Evolutionary conservation across 1,284 basidiomycete species (phyloP), one percentile per base, ranked within the genome.

Genomic region (Rhodotorula sp.): DNA sequence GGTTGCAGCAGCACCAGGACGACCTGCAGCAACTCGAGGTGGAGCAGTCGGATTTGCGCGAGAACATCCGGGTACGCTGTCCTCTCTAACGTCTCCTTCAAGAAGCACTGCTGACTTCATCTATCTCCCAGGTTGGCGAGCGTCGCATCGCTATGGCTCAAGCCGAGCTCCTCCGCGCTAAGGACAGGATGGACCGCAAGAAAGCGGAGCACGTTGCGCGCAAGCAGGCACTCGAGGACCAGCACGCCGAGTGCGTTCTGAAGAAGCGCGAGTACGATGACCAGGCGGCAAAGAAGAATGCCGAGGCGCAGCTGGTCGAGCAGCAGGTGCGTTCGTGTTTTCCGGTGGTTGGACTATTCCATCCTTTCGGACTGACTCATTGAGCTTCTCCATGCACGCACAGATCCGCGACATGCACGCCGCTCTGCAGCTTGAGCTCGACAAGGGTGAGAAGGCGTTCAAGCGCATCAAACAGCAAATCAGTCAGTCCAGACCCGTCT

Each of bases 401-500:
- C 63, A 74, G 73, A 74, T 74, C 40, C 70, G 71, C 11, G 58
- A 52, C 7, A 66, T 74, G 58, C 68, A 69, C 34, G 44, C 40
- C 1, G 62, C 57, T 16, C 31, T 70, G 6, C 68, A 72, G 16
- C 40, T 47, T 7, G 73, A 74, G 59, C 66, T 74, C n/a, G 71
- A 74, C 20, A 64, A 67, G 26, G 70, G 70, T 40, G 70, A 70
- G 60, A 68, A 62, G 59, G 73, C 67, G 22, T 74, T 60, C 68
- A 72, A 70, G 55, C 67, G 64, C 40, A 74, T 74, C 61, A 68
- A 68, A 57, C 67, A 64, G 18, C 66, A 68, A 62, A 55, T 74
- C 53, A 60, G 70, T 72, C 48, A 15, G 16, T 5, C 30, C 30
- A 16, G 46, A 26, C 15, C 31, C 2, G 3, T 9, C 34, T 9